Evolutionary conservation across 2,329 filamentous ascomycete genomes (phyloP).

Genomic region (Aspergillus pseudoterreus): DNA sequence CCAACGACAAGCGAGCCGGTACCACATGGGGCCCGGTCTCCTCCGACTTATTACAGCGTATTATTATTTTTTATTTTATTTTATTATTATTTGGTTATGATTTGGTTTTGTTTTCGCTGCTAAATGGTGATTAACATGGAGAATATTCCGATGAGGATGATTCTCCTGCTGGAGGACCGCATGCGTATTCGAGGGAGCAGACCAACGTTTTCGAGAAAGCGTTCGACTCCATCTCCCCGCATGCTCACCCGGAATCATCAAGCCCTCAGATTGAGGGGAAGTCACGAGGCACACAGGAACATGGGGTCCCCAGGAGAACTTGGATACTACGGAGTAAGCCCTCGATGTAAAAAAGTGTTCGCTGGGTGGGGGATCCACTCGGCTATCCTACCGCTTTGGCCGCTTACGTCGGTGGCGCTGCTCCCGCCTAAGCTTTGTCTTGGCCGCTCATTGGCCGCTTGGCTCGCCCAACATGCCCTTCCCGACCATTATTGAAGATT

Average conservation of each 20-base stretch:
- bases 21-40: background rate
- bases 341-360: no score
- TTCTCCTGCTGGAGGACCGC: no score
- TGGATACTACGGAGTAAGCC: background rate
- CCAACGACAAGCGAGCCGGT: background rate
- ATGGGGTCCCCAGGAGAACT: background rate
- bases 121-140: no score
- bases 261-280: background rate
- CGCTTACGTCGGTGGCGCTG: background rate
- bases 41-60: no score
- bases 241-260: background rate
- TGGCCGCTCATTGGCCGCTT: conserved; percentile 1
- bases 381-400: background rate
- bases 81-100: no score
- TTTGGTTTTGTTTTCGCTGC: no score
- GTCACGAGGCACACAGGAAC: background rate
- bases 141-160: no score
- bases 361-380: background rate
- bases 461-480: conserved; percentile 2
- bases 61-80: no score
- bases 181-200: no score
- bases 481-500: background rate
- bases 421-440: background rate
- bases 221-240: no score
- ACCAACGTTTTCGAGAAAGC: no score